Evolutionary conservation across 176 grass and related monocot species (phyloP).

Genomic region (Zizania latifolia): DNA sequence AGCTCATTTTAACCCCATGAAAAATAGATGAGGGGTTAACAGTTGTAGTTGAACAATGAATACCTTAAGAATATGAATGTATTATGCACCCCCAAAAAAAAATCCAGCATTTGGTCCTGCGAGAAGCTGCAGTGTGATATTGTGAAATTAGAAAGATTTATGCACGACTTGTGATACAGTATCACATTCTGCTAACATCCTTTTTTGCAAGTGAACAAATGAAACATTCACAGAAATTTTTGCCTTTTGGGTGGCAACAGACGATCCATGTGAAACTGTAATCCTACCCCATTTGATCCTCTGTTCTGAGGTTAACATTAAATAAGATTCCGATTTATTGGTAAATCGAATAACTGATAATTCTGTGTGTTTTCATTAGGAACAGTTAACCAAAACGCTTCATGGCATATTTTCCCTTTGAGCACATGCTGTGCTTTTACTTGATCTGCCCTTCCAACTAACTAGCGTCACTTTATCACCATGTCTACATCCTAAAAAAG

Average conservation of each 20-base stretch:
- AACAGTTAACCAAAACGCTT: not conserved
- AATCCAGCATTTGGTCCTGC: not conserved
- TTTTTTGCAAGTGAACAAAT: not conserved
- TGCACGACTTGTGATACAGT: too few species aligned
- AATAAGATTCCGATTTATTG: too few species aligned
- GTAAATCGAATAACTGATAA: too few species aligned
- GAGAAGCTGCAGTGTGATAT: slow-evolving; percentile 9
- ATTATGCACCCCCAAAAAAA: not conserved
- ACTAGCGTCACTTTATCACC: not conserved
- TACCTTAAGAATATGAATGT: slow-evolving; percentile 13
- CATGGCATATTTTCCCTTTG: not conserved
- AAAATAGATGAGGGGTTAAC: not conserved
- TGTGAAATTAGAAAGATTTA: too few species aligned
- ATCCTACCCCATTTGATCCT: too few species aligned
- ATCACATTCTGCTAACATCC: not conserved
- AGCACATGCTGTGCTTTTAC: not conserved
- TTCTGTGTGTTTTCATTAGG: not conserved
- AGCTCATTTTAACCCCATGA: slow-evolving; percentile 8
- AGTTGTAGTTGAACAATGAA: not conserved
- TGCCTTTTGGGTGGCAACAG: too few species aligned
- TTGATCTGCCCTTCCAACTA: not conserved
- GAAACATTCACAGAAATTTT: too few species aligned
- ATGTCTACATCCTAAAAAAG: not conserved
- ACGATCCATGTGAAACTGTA: too few species aligned
- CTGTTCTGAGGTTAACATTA: too few species aligned